phyloP scores from a whole-genome alignment of 2,329 filamentous ascomycete species.

The Penicillium digitatum region DNA sequence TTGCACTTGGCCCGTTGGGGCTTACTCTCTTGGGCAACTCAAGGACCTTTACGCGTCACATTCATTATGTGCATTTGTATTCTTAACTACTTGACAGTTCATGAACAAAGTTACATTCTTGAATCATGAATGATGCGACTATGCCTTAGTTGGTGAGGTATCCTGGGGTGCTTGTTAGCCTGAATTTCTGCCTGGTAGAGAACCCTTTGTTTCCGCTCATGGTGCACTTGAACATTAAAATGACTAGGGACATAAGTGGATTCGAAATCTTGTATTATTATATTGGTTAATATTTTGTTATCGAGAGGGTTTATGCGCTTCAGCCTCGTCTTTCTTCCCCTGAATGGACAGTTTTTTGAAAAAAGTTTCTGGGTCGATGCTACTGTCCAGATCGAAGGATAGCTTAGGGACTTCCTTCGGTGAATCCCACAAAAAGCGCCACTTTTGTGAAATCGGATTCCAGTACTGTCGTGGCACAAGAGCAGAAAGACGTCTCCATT shows the following conservation, averaged over 20 bases:
- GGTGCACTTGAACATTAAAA: background rate
- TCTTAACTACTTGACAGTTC: background rate
- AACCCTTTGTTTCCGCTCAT: background rate
- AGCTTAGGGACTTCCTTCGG: conserved; percentile 15
- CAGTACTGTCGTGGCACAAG: conserved; percentile 31
- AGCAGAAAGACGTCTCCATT: conserved; percentile 37
- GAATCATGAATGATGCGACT: background rate
- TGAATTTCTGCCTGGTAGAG: background rate
- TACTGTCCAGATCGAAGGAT: conserved; percentile 7
- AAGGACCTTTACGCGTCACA: background rate
- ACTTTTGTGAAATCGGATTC: conserved; percentile 21
- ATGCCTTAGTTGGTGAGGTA: background rate
- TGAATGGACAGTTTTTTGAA: conserved; percentile 3
- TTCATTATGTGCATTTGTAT: background rate
- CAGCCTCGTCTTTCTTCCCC: background rate
- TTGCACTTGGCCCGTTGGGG: background rate
- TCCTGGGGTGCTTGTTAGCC: background rate
- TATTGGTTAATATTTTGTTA: background rate
- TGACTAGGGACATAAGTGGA: background rate
- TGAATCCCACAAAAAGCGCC: conserved; percentile 31
- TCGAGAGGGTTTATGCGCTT: background rate
- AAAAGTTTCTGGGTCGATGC: conserved; percentile 8
- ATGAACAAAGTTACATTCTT: background rate
- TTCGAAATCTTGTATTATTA: background rate
- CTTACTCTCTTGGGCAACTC: background rate